phyloP scores from a whole-genome alignment of 768 basidiomycete genomes.

The Pisolithus albus region DNA sequence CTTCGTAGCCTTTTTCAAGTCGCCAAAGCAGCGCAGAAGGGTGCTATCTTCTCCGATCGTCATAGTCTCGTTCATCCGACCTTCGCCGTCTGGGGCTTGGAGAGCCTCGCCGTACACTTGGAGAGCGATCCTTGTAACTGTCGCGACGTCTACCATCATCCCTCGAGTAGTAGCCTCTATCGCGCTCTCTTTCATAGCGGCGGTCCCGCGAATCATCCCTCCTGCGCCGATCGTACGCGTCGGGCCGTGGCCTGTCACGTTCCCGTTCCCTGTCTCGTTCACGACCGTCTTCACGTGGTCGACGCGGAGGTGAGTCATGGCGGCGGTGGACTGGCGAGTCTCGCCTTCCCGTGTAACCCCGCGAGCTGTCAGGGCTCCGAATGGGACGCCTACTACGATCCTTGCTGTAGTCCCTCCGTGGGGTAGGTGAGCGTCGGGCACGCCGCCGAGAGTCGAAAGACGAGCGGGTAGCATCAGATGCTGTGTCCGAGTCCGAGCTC shows the following conservation, averaged over 20 bases:
- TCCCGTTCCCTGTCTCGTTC: slow-evolving; percentile 9
- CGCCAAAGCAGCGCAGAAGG: too few relatives aligned
- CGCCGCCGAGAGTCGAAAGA: slow-evolving; percentile 29
- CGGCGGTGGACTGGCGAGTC: not conserved
- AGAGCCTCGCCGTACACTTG: slow-evolving; percentile 12
- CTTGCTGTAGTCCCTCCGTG: slow-evolving; percentile 23
- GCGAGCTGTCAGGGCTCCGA: slow-evolving; percentile 28
- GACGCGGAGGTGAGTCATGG: slow-evolving; percentile 20
- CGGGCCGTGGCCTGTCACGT: slow-evolving; percentile 13
- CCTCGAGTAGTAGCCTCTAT: slow-evolving; percentile 7
- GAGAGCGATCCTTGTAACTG: slow-evolving; percentile 15
- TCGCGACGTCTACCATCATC: slow-evolving; percentile 19
- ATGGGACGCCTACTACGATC: slow-evolving; percentile 15
- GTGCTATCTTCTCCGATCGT: slow-evolving; percentile 16
- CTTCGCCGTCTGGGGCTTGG: slow-evolving; percentile 8
- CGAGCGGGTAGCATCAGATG: slow-evolving; percentile 29
- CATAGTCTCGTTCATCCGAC: slow-evolving; percentile 20
- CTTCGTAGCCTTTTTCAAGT: too few relatives aligned
- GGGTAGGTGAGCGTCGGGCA: slow-evolving; percentile 26
- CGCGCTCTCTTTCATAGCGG: slow-evolving; percentile 7
- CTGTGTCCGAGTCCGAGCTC: slow-evolving; percentile 33
- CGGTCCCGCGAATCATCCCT: slow-evolving; percentile 20
- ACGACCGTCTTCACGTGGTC: slow-evolving; percentile 12
- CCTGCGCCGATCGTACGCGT: slow-evolving; percentile 16
- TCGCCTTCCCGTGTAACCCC: slow-evolving; percentile 13